Evolutionary conservation across 352 stramenopile genomes (phyloP).

Genomic region (Phytophthora agathidicida): DNA sequence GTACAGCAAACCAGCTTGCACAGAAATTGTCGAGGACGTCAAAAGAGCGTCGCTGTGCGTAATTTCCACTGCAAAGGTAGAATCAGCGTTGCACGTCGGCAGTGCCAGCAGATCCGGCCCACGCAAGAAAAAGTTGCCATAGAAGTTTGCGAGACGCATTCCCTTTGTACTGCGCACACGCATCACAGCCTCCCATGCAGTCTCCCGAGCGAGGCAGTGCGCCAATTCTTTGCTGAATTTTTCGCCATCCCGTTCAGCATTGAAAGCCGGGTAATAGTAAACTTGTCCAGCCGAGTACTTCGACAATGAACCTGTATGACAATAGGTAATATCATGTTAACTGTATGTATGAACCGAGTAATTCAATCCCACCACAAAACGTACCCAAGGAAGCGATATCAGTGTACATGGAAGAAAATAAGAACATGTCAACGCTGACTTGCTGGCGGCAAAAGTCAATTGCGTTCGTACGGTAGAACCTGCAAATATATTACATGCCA

Average conservation of each 20-base stretch:
- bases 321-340: slow-evolving; percentile 10
- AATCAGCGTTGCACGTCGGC: slow-evolving; percentile 96
- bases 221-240: slow-evolving; percentile 95
- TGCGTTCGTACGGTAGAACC: slow-evolving; percentile 91
- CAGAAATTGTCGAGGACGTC: slow-evolving; percentile 92
- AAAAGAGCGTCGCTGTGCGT: slow-evolving; percentile 96
- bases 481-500: slow-evolving; percentile 30
- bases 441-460: slow-evolving; percentile 98
- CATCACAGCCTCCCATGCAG: slow-evolving; percentile 96
- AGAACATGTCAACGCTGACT: slow-evolving; percentile 99
- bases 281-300: slow-evolving; percentile 96
- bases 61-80: slow-evolving; percentile 97
- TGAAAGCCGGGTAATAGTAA: slow-evolving; percentile 98
- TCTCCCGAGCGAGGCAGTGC: slow-evolving; percentile 93
- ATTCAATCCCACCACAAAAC: slow-evolving; percentile 2
- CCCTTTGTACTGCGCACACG: slow-evolving; percentile 97
- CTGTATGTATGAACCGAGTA: not conserved
- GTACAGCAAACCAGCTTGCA: slow-evolving; percentile 98
- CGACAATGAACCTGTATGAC: slow-evolving; percentile 81
- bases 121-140: slow-evolving; percentile 98
- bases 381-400: slow-evolving; percentile 95
- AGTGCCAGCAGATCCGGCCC: slow-evolving; percentile 97
- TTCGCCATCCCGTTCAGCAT: slow-evolving; percentile 87
- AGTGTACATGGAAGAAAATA: slow-evolving; percentile 96
- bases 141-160: slow-evolving; percentile 98